phyloP scores from a whole-genome alignment of 192 early-diverging fungal species.

The Tieghemiomyces parasiticus region DNA sequence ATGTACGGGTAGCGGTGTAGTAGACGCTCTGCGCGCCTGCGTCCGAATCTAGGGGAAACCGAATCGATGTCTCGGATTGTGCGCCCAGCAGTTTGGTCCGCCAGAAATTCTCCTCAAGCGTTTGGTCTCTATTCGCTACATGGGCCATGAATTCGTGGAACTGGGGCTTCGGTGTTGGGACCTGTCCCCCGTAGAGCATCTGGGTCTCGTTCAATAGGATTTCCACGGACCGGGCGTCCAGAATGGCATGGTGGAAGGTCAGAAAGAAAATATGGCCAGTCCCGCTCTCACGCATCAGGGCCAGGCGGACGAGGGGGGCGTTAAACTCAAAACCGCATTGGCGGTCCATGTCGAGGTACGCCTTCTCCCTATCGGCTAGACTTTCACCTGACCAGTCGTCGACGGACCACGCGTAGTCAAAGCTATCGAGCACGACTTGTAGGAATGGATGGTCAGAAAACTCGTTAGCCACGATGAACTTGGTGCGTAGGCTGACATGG shows the following conservation, averaged over 20 bases:
- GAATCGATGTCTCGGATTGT: background rate
- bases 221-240: slow-evolving; percentile 9
- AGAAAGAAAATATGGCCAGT: background rate
- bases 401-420: background rate
- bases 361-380: background rate
- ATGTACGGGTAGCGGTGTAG: background rate
- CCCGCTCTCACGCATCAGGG: background rate
- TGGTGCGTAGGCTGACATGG: background rate
- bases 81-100: background rate
- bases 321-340: background rate
- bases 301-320: background rate
- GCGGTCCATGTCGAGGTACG: background rate
- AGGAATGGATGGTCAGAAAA: background rate
- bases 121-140: background rate
- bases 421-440: background rate
- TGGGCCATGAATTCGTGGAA: background rate
- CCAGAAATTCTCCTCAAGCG: background rate
- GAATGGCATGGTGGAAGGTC: slow-evolving; percentile 7
- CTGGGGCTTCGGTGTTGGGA: background rate
- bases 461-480: background rate
- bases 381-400: too few relatives aligned
- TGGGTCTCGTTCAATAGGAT: background rate
- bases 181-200: background rate
- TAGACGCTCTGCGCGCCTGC: background rate
- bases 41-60: background rate